Conservation (phyloP, 768 basidiomycete genomes). For the Collybia mongolica region DNA sequence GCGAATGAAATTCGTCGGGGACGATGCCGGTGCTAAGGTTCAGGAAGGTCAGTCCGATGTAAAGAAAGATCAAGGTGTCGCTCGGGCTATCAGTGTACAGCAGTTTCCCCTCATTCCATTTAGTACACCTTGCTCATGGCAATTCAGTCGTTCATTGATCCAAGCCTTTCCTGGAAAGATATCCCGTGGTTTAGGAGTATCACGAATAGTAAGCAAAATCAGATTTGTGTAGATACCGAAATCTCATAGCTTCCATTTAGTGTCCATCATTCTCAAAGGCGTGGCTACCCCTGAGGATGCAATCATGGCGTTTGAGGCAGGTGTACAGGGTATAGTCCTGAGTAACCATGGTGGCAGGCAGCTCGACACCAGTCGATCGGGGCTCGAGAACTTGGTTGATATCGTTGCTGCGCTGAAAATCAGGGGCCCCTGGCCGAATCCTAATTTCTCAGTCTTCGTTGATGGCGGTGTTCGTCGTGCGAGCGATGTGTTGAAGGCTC, state of each 20-base stretch:
- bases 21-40: slow-evolving; percentile 31
- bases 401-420: slow-evolving; percentile 60
- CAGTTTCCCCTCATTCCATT: not conserved
- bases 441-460: slow-evolving; percentile 69
- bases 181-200: slow-evolving; percentile 77
- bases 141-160: slow-evolving; percentile 86
- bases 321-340: slow-evolving; percentile 45
- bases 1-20: slow-evolving; percentile 90
- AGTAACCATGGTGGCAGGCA: slow-evolving; percentile 62
- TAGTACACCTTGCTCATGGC: not conserved
- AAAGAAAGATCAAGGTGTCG: slow-evolving; percentile 71
- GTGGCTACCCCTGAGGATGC: slow-evolving; percentile 56
- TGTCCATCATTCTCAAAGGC: slow-evolving; percentile 73
- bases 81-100: slow-evolving; percentile 84
- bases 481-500: slow-evolving; percentile 78
- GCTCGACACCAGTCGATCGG: slow-evolving; percentile 62
- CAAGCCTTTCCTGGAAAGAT: slow-evolving; percentile 81
- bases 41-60: slow-evolving; percentile 40
- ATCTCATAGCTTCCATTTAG: slow-evolving; percentile 21
- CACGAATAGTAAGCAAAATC: slow-evolving; percentile 50
- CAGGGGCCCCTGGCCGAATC: slow-evolving; percentile 53
- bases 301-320: slow-evolving; percentile 20
- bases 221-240: not conserved
- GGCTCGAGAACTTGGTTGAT: slow-evolving; percentile 68
- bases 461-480: slow-evolving; percentile 83